Base-by-base conservation (phyloP, 2,329 filamentous ascomycete genomes). In the Pseudopithomyces chartarum region DNA sequence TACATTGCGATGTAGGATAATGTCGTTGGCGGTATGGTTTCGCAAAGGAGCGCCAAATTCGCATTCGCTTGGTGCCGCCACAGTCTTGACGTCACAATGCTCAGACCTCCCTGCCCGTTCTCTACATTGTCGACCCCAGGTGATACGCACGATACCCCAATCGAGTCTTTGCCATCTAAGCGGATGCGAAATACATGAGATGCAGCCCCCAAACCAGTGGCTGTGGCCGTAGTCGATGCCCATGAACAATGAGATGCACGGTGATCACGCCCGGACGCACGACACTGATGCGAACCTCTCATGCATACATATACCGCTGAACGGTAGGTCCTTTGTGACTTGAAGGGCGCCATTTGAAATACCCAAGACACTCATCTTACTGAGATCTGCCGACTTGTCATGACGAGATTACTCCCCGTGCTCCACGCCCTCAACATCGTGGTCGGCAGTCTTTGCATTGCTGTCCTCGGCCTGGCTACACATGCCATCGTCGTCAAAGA, bases 391-490 rank as follows among this genome's bases (percentile, higher is more conserved):
- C 12, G 44, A 46, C 1, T 6, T 2, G 19, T 6, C 32, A 48
- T 48, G 45, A 12, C 19, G 19, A 48, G 22, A 15, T 23, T n/a
- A 17, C 33, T 38, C n/a, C n/a, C 36, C 10, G 5, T 23, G n/a
- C 32, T 52, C 23, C 55, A 55, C 48, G 29, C 33, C 23, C 47
- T 60, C 33, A 55, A 60, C 48, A 20, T 29, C 6, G n/a, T 52
- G 17, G 48, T 57, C 20, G 48, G 55, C 22, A 32, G 43, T 43
- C 26, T 58, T 36, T 54, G 49, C n/a, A 47, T 52, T 36, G 44
- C 32, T 13, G 43, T 60, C 22, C 45, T 55, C 11, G 38, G 52
- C 15, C 49, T 56, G 32, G 42, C 53, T 33, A 44, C 19, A 44
- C 17, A 29, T 39, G 15, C 15, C 20, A 33, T 47, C 15, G 32